Evolutionary conservation across 495 filamentous ascomycete species (phyloP), one percentile per base, ranked within the genome.

Genomic region (Darksidea phi): DNA sequence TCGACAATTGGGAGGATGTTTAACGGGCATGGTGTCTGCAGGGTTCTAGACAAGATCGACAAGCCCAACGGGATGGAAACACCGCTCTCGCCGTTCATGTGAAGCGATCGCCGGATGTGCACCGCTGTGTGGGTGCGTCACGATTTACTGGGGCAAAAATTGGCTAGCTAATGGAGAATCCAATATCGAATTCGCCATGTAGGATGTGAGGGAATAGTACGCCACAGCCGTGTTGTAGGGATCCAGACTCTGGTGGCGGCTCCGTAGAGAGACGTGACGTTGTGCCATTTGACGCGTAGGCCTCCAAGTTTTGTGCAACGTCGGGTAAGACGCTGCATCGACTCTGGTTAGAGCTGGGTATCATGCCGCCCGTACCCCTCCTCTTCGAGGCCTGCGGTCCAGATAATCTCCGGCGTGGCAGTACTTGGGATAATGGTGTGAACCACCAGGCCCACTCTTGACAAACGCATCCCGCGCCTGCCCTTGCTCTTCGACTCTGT

Each of bases 401-500:
- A n/a, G 15, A 26, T 56, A 56, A 56, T 56, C 55, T 41, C 59
- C 59, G 59, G 26, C 45, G 47, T 47, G 26, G 51, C 50, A 54
- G 48, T 18, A 37, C 2, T 12, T 15, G 32, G 51, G 54, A 51
- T 48, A 49, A 23, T 49, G 48, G 34, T 28, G 41, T 13, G 18
- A 12, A 13, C 10, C 23, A 23, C 2, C 3, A 52, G 53, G 46
- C 46, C 54, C 53, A 57, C 53, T 18, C 23, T 45, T 57, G 60
- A 63, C 60, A 58, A 36, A 57, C 52, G 23, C 54, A 57, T 57
- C 60, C 60, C 60, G 57, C 60, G 60, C 48, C 13, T 43, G 26
- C 11, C 10, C 21, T 34, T 32, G 2, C 48, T 43, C 13, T 20
- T 10, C 28, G 10, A 1, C 46, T 50, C 43, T 20, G 36, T 51